These are phyloP conservation scores for Stephanodiscus minutulus DNA, from an alignment of 108 stramenopile genomes.

Conservation along the genomic window DNA sequence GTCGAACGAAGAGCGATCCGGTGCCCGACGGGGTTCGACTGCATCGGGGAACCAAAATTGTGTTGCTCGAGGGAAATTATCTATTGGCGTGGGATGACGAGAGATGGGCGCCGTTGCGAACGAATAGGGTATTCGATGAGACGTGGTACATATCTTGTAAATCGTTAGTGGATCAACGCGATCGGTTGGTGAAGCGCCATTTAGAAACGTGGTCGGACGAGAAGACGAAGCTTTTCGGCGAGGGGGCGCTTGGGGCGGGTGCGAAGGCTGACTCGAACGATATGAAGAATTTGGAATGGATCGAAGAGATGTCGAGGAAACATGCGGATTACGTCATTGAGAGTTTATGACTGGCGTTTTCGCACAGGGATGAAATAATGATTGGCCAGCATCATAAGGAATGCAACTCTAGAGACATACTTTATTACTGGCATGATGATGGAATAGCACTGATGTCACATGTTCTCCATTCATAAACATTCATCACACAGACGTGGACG, in stretches of 20 bases:
- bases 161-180: slow-evolving; percentile 43
- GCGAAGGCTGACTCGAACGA: slow-evolving; percentile 65
- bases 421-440: no score
- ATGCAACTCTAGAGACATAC: no score
- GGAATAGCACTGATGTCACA: no score
- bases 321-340: slow-evolving; percentile 46
- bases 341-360: slow-evolving; percentile 16
- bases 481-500: no score
- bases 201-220: slow-evolving; percentile 65
- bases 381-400: no score
- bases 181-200: slow-evolving; percentile 51
- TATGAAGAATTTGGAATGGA: slow-evolving; percentile 46
- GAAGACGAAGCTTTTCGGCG: slow-evolving; percentile 66
- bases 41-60: slow-evolving; percentile 48
- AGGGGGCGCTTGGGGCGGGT: slow-evolving; percentile 47
- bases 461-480: no score
- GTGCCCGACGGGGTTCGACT: slow-evolving; percentile 49
- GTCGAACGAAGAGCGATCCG: slow-evolving; percentile 65
- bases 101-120: slow-evolving; percentile 53
- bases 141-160: slow-evolving; percentile 61
- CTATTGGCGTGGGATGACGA: slow-evolving; percentile 47
- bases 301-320: slow-evolving; percentile 37
- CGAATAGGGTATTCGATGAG: slow-evolving; percentile 66
- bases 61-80: slow-evolving; percentile 77
- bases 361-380: no score